phyloP scores from a whole-genome alignment of 495 filamentous ascomycete genomes.

The Clavariopsis aquatica region DNA sequence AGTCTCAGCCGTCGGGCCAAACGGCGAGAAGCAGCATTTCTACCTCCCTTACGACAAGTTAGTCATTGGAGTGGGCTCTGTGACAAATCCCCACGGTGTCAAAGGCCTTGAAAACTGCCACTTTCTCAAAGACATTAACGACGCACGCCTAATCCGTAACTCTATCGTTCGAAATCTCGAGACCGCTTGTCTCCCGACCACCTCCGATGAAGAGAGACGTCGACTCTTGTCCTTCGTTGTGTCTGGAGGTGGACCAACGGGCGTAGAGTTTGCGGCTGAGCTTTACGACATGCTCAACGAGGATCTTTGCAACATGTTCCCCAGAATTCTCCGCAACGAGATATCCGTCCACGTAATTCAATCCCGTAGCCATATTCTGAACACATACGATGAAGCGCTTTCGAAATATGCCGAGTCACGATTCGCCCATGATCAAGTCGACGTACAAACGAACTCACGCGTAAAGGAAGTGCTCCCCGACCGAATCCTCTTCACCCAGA shows the following conservation, averaged over 20 bases:
- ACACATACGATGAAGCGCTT: constrained; percentile 96
- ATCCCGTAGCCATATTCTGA: constrained; percentile 88
- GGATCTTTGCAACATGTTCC: constrained; percentile 80
- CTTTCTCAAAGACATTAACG: constrained; percentile 90
- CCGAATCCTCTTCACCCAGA: constrained; percentile 84
- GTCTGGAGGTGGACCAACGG: constrained; percentile 92
- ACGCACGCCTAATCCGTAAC: constrained; percentile 87
- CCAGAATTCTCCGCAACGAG: constrained; percentile 87
- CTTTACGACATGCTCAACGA: constrained; percentile 96
- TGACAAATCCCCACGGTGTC: constrained; percentile 93
- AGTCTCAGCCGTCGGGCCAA: constrained; percentile 68
- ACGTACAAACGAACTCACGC: constrained; percentile 85
- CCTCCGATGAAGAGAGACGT: constrained; percentile 81
- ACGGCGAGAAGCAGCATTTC: constrained; percentile 72
- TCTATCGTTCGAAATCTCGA: constrained; percentile 91
- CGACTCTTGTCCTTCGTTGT: constrained; percentile 92
- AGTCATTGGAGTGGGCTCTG: constrained; percentile 90
- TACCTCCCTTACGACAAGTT: constrained; percentile 99
- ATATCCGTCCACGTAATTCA: constrained; percentile 98
- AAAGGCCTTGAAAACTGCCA: constrained; percentile 92
- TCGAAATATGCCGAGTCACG: constrained; percentile 89
- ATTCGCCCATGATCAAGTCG: constrained; percentile 86
- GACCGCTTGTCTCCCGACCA: constrained; percentile 88
- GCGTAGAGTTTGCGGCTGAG: constrained; percentile 96
- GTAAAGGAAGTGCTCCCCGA: constrained; percentile 85